phyloP scores from a whole-genome alignment of 2,329 filamentous ascomycete genomes.

The Hypoxylon sp. region DNA sequence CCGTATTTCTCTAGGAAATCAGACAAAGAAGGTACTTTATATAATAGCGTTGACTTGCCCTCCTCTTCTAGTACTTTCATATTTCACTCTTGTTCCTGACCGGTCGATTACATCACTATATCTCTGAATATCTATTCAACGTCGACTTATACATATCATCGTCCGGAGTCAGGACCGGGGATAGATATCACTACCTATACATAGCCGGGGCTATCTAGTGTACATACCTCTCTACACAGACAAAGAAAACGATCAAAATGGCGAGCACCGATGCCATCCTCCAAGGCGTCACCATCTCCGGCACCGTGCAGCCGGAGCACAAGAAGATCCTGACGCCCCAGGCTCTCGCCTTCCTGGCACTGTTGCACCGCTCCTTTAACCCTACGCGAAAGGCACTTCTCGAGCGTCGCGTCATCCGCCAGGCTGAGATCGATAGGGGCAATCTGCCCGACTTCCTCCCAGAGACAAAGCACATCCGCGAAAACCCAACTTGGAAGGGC shows the following conservation, averaged over 20 bases:
- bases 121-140: constrained; percentile 35
- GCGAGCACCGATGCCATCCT: constrained; percentile 81
- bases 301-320: constrained; percentile 81
- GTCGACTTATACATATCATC: constrained; percentile 36
- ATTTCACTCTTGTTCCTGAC: constrained; percentile 7
- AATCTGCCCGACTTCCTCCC: constrained; percentile 92
- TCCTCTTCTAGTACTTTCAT: constrained; percentile 13
- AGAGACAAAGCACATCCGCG: constrained; percentile 95
- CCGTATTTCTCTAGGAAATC: constrained; percentile 16
- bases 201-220: constrained; percentile 5
- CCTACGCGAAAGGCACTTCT: constrained; percentile 88
- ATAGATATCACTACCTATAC: constrained; percentile 6
- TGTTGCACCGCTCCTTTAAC: constrained; percentile 97
- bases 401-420: constrained; percentile 86
- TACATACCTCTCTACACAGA: not conserved
- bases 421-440: constrained; percentile 94
- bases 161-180: constrained; percentile 1
- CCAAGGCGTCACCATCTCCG: constrained; percentile 89
- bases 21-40: constrained; percentile 35
- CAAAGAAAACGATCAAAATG: constrained; percentile 65
- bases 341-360: constrained; percentile 90
- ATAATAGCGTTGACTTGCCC: constrained; percentile 31
- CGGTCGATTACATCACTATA: constrained; percentile 35
- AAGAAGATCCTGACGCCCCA: constrained; percentile 93
- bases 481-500: constrained; percentile 94